Evolutionary conservation across 768 basidiomycete genomes (phyloP).

Genomic region (Crassisporium funariophilum): DNA sequence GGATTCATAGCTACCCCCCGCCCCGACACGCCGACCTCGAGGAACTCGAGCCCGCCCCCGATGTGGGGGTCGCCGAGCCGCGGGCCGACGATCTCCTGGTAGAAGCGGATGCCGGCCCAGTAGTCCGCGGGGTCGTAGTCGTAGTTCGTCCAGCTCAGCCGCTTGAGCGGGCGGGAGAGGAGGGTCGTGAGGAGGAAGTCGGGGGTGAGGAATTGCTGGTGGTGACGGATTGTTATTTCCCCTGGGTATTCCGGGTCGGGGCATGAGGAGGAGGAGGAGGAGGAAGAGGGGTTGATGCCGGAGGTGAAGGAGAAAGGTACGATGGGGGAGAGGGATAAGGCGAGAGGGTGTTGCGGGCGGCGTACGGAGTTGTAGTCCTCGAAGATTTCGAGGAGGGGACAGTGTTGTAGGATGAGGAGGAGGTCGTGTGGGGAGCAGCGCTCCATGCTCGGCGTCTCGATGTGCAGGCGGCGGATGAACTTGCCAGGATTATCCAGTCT

Average conservation of each 20-base stretch:
- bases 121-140: slow-evolving; percentile 37
- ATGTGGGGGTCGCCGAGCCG: slow-evolving; percentile 45
- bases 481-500: slow-evolving; percentile 30
- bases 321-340: slow-evolving; percentile 16
- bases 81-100: slow-evolving; percentile 57
- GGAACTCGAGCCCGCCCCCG: slow-evolving; percentile 60
- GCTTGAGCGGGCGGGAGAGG: slow-evolving; percentile 48
- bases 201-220: slow-evolving; percentile 15
- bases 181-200: slow-evolving; percentile 62
- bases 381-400: slow-evolving; percentile 60
- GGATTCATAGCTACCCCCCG: slow-evolving; percentile 12
- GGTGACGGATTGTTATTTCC: background rate
- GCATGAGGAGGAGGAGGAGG: slow-evolving; percentile 1
- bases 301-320: slow-evolving; percentile 39
- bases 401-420: slow-evolving; percentile 66
- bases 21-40: slow-evolving; percentile 52
- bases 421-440: slow-evolving; percentile 68
- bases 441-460: slow-evolving; percentile 68
- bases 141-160: slow-evolving; percentile 74
- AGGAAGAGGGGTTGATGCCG: slow-evolving; percentile 37
- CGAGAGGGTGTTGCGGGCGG: slow-evolving; percentile 33
- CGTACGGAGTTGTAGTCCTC: slow-evolving; percentile 68
- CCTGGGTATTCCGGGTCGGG: background rate
- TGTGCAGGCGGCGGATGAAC: slow-evolving; percentile 65
- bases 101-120: slow-evolving; percentile 48